Base-by-base conservation (phyloP, 768 basidiomycete species). In the Hemileccinum rubropunctum region DNA sequence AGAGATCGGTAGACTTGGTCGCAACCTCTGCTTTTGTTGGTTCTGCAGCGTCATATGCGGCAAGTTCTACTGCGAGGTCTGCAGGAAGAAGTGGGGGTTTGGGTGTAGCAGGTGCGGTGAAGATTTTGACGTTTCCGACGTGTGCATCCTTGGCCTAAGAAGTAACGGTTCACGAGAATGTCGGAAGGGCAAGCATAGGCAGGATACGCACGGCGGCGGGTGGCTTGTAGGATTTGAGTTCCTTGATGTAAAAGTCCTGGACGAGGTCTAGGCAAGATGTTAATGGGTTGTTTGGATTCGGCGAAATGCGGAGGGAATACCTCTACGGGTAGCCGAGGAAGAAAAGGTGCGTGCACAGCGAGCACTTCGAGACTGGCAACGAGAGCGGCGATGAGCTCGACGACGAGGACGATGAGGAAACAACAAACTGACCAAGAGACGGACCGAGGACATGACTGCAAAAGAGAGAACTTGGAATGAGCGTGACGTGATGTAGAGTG, bases 161-260 rank as follows among this genome's bases (percentile, higher is more conserved):
- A 6, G 3, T 3, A 6, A 23, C n/a, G 11, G 30, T 50, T 38
- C 14, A n/a, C 27, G 23, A 8, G 30, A 23, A 39, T 9, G 38
- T 52, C 30, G 54, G 50, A 23, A 15, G 26, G n/a, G 2, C 28
- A 33, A 43, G 4, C 4, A 42, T 15, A 23, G 13, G 33, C 0
- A 3, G 4, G 21, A 38, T n/a, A 78, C 90, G 68, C 61, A 94
- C 93, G 40, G 66, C 69, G 6, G 82, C 73, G 32, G 83, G 73
- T 35, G 90, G 78, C 76, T 91, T 95, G 82, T 95, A 98, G 5
- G 80, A 69, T 73, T 89, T 95, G 62, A 98, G 78, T 75, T 95
- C 88, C 64, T 79, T 84, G 59, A 98, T 60, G 73, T 98, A 98
- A 48, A 97, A 68, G 56, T 97, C 93, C 80, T 95, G 90, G 46